These are phyloP conservation scores for Umbelopsis vinacea DNA, from an alignment of 192 early-diverging fungal species.

Conservation along the genomic window DNA sequence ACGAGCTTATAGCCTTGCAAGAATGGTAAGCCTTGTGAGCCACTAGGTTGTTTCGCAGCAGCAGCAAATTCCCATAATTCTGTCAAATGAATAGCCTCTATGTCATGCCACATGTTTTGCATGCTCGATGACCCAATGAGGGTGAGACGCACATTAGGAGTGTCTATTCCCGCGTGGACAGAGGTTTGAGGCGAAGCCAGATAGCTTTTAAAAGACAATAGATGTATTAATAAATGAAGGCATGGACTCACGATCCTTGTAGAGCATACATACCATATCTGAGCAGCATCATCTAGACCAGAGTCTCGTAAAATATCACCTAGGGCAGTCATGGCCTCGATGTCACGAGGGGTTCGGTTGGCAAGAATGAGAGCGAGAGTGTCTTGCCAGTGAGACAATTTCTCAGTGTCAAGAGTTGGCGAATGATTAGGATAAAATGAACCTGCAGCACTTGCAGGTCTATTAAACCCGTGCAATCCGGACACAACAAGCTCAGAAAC, in stretches of 20 bases:
- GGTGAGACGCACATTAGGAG: slow-evolving; percentile 62
- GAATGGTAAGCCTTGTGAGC: slow-evolving; percentile 72
- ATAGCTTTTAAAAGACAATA: slow-evolving; percentile 58
- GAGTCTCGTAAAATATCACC: slow-evolving; percentile 73
- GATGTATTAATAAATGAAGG: slow-evolving; percentile 14
- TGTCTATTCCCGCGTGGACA: slow-evolving; percentile 66
- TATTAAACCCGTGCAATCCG: slow-evolving; percentile 11
- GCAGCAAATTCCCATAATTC: slow-evolving; percentile 86
- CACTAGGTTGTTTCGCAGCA: slow-evolving; percentile 50
- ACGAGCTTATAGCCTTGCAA: slow-evolving; percentile 89
- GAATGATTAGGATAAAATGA: not conserved
- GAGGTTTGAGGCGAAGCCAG: slow-evolving; percentile 33
- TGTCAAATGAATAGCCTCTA: slow-evolving; percentile 63
- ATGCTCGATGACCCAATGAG: slow-evolving; percentile 63
- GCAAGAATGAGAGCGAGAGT: slow-evolving; percentile 78
- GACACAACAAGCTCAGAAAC: slow-evolving; percentile 30
- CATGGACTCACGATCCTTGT: not conserved
- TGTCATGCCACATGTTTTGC: not conserved
- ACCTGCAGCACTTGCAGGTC: not conserved
- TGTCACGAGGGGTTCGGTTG: slow-evolving; percentile 81
- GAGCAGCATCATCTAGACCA: slow-evolving; percentile 64
- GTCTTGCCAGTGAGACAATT: slow-evolving; percentile 72
- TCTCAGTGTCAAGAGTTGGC: slow-evolving; percentile 21
- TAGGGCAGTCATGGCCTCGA: slow-evolving; percentile 69
- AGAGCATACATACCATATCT: slow-evolving; percentile 72